These are phyloP conservation scores for Scutellaria barbata DNA, from an alignment of 257 asterid genomes.

Conservation along the genomic window DNA sequence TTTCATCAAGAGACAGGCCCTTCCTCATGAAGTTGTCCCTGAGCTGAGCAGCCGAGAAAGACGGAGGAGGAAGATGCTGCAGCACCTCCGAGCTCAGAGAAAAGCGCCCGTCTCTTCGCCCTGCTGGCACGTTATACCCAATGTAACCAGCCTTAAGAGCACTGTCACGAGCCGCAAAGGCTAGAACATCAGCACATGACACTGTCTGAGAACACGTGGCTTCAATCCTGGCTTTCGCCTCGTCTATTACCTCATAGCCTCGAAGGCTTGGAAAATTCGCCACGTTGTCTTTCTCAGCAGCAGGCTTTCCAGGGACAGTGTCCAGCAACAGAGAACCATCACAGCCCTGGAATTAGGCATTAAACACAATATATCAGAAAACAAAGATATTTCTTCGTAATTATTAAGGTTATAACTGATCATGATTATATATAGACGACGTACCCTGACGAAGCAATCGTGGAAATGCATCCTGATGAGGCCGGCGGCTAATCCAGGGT, in stretches of 20 bases:
- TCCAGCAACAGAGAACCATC: conserved; percentile 60
- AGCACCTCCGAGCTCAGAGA: conserved; percentile 48
- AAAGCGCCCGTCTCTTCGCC: conserved; percentile 58
- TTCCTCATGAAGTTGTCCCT: conserved; percentile 47
- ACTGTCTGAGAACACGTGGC: conserved; percentile 48
- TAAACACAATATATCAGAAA: no score
- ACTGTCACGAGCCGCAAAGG: conserved; percentile 67
- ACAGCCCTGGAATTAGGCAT: conserved; percentile 49
- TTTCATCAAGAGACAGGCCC: conserved; percentile 63
- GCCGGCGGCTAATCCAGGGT: conserved; percentile 66
- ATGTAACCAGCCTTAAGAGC: conserved; percentile 50
- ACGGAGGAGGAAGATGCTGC: conserved; percentile 57
- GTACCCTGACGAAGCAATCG: conserved; percentile 68
- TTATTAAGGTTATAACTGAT: no score
- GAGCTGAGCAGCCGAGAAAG: conserved; percentile 43
- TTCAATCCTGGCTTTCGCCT: conserved; percentile 54
- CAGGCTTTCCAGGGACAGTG: conserved; percentile 39
- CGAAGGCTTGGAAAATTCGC: conserved; percentile 52
- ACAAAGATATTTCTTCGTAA: no score
- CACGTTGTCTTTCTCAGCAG: conserved; percentile 51
- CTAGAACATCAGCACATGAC: conserved; percentile 65
- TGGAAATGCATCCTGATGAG: conserved; percentile 68
- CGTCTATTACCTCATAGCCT: conserved; percentile 65
- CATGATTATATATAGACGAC: background rate
- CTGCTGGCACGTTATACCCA: conserved; percentile 49